Evolutionary conservation across 192 early-diverging fungal species (phyloP).

Genomic region (Coemansia guatemalensis): DNA sequence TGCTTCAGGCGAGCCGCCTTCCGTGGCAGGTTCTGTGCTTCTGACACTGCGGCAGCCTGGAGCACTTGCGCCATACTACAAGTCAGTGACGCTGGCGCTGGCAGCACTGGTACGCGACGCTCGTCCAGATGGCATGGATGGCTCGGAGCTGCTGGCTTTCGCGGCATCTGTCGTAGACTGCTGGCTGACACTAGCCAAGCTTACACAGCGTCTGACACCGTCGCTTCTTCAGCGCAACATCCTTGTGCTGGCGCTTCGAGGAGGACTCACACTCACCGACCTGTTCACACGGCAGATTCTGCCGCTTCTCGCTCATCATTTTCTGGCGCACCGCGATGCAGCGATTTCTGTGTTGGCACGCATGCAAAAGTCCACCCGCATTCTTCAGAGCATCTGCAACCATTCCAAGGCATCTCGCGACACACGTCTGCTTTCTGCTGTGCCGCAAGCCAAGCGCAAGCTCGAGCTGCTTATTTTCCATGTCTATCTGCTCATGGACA

Average conservation of each 20-base stretch:
- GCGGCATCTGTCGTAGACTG: constrained; percentile 17
- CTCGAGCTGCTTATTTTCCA: constrained; percentile 74
- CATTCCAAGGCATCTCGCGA: constrained; percentile 76
- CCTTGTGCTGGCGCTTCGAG: constrained; percentile 24
- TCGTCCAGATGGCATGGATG: constrained; percentile 7
- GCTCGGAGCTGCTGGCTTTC: constrained; percentile 24
- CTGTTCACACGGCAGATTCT: constrained; percentile 31
- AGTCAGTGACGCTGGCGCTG: constrained; percentile 23
- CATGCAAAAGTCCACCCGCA: constrained; percentile 52
- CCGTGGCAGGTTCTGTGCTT: neutral
- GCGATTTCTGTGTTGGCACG: constrained; percentile 25
- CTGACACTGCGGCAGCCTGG: constrained; percentile 11
- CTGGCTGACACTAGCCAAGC: constrained; percentile 35
- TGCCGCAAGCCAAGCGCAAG: constrained; percentile 67
- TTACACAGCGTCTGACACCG: constrained; percentile 24
- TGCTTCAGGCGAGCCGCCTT: neutral
- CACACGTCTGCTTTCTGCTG: constrained; percentile 58
- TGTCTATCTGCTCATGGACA: constrained; percentile 70
- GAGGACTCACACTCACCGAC: constrained; percentile 33
- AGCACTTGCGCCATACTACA: constrained; percentile 44
- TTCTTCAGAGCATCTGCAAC: constrained; percentile 66
- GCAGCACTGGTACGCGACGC: constrained; percentile 18
- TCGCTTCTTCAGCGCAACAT: constrained; percentile 16
- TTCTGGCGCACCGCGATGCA: constrained; percentile 27
- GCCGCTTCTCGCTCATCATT: constrained; percentile 33